Evolutionary conservation across 108 stramenopile species (phyloP).

Genomic region (Conticribra guillardii): DNA sequence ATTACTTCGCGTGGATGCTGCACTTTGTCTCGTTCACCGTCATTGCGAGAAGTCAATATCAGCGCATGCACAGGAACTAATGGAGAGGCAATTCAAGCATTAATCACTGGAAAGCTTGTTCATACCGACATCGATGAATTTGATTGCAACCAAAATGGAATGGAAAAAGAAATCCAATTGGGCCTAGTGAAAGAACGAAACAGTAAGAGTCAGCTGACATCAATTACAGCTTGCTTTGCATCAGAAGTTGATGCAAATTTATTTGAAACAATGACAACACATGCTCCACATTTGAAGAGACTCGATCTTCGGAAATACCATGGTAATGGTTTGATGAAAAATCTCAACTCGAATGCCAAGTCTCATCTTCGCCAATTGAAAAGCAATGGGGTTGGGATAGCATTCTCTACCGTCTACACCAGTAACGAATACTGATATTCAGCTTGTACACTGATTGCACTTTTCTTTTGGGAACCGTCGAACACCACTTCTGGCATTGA

Average conservation of each 20-base stretch:
- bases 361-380: conserved; percentile 23
- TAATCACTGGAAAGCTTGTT: conserved; percentile 11
- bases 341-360: conserved; percentile 9
- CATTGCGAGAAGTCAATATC: conserved; percentile 25
- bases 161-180: background rate
- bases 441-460: background rate
- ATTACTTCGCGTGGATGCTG: conserved; percentile 24
- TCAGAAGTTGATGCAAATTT: conserved; percentile 13
- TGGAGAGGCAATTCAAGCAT: conserved; percentile 16
- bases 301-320: conserved; percentile 31
- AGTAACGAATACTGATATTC: background rate
- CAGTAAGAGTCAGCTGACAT: conserved; percentile 17
- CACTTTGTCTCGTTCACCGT: conserved; percentile 11
- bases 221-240: conserved; percentile 23
- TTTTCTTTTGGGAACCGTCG: background rate
- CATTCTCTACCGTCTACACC: conserved; percentile 9
- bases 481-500: no score
- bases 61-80: conserved; percentile 18
- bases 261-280: conserved; percentile 14
- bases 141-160: background rate
- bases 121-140: conserved; percentile 2
- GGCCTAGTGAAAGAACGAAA: background rate
- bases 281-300: conserved; percentile 17
- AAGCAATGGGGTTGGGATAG: conserved; percentile 18
- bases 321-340: conserved; percentile 5